Conservation (phyloP, 371 early-diverging fungal species). For the Neoconidiobolus thromboides region DNA sequence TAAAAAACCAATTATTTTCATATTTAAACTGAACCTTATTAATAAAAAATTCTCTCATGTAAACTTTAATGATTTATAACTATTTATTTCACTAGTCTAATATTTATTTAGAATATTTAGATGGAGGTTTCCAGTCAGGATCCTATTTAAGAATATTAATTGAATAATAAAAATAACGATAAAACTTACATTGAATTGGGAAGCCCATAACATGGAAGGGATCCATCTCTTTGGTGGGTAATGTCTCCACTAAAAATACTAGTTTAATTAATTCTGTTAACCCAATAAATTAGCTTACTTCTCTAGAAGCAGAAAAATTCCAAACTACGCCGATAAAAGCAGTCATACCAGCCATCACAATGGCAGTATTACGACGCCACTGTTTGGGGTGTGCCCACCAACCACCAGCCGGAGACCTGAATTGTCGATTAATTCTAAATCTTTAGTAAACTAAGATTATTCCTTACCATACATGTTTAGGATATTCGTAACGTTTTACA, state of each 20-base stretch:
- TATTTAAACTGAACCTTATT: too few species aligned
- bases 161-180: too few species aligned
- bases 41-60: too few species aligned
- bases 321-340: not conserved
- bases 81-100: too few species aligned
- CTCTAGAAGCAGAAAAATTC: constrained; percentile 7
- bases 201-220: constrained; percentile 10
- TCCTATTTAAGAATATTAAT: too few species aligned
- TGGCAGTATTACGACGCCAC: constrained; percentile 9
- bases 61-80: too few species aligned
- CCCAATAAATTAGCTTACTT: constrained; percentile 1
- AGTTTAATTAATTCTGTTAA: not conserved
- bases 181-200: constrained; percentile 1
- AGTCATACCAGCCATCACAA: constrained; percentile 1
- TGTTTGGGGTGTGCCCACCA: constrained; percentile 7
- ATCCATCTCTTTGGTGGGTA: constrained; percentile 10
- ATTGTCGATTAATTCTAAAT: not conserved
- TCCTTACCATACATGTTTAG: constrained; percentile 9
- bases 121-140: too few species aligned
- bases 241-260: constrained; percentile 8
- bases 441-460: not conserved
- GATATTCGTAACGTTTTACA: constrained; percentile 10
- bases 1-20: too few species aligned
- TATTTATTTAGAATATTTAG: too few species aligned
- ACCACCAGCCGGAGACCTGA: constrained; percentile 7